phyloP scores from a whole-genome alignment of 1,284 basidiomycete genomes.

The Ustilago tritici region DNA sequence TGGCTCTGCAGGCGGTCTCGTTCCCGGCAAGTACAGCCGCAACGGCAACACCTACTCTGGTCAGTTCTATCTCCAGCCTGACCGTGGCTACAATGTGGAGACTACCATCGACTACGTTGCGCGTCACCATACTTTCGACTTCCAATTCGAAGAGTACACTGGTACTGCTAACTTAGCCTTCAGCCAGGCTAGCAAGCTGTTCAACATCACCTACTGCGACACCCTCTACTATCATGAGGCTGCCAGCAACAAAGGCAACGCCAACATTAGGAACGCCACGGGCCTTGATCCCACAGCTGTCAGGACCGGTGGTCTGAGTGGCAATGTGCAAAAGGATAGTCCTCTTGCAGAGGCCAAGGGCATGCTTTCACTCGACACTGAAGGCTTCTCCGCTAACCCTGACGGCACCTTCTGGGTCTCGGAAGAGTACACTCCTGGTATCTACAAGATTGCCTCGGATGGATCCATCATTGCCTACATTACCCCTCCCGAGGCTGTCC shows the following conservation, averaged over 20 bases:
- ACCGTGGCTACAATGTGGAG: slow-evolving; percentile 72
- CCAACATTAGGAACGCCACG: slow-evolving; percentile 71
- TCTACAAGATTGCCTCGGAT: slow-evolving; percentile 74
- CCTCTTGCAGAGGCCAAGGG: slow-evolving; percentile 67
- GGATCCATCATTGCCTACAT: slow-evolving; percentile 75
- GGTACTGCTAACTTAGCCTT: slow-evolving; percentile 74
- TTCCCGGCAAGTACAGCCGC: slow-evolving; percentile 32
- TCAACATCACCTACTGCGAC: slow-evolving; percentile 74
- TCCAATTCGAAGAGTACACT: slow-evolving; percentile 73
- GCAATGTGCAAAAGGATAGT: slow-evolving; percentile 35
- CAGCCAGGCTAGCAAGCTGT: slow-evolving; percentile 74
- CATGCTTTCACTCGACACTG: slow-evolving; percentile 75
- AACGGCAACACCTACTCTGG: slow-evolving; percentile 70
- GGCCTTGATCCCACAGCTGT: slow-evolving; percentile 76
- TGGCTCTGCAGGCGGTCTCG: slow-evolving; percentile 53
- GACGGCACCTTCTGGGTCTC: slow-evolving; percentile 73
- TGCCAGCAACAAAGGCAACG: not conserved
- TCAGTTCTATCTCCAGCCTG: slow-evolving; percentile 74
- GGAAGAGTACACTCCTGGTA: slow-evolving; percentile 80
- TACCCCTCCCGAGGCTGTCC: slow-evolving; percentile 75
- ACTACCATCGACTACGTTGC: slow-evolving; percentile 76
- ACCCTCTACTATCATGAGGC: slow-evolving; percentile 75
- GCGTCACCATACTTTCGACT: slow-evolving; percentile 75
- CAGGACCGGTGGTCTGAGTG: slow-evolving; percentile 69
- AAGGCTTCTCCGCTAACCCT: slow-evolving; percentile 75